phyloP scores from a whole-genome alignment of 1,284 basidiomycete genomes.

The Phlebopus sp. region DNA sequence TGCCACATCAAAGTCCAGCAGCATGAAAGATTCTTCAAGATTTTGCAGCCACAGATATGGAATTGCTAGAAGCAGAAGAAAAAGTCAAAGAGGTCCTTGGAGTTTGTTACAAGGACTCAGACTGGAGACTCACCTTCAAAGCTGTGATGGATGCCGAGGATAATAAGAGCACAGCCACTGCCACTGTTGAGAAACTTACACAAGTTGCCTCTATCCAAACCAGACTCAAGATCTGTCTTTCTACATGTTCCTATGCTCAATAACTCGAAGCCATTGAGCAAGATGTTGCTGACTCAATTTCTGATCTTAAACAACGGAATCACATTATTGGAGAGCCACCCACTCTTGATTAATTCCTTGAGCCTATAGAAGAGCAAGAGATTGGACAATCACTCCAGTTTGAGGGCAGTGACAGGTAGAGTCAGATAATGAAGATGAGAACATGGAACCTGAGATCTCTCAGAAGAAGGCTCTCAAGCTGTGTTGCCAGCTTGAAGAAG shows the following conservation, averaged over 20 bases:
- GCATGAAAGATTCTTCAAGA: slow-evolving; percentile 19
- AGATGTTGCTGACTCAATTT: no score
- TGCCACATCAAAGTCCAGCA: not conserved
- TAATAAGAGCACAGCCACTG: no score
- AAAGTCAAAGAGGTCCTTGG: slow-evolving; percentile 13
- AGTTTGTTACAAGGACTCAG: not conserved
- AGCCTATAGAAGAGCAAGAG: no score
- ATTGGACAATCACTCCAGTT: not conserved
- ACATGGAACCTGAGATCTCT: not conserved
- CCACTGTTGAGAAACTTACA: no score
- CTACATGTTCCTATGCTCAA: no score
- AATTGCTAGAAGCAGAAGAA: slow-evolving; percentile 18
- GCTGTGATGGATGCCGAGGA: slow-evolving; percentile 7
- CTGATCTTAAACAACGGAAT: no score
- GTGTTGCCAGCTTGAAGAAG: not conserved
- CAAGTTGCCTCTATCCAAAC: no score
- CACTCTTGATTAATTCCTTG: no score
- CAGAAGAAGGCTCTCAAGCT: not conserved
- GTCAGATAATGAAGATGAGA: not conserved
- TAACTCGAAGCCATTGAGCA: no score
- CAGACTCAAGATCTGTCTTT: no score
- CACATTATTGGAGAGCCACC: no score
- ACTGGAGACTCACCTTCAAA: slow-evolving; percentile 10
- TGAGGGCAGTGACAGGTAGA: not conserved
- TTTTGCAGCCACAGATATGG: slow-evolving; percentile 21